These are phyloP conservation scores for Cladophialophora immunda DNA, from an alignment of 2,329 filamentous ascomycete species.

Conservation along the genomic window DNA sequence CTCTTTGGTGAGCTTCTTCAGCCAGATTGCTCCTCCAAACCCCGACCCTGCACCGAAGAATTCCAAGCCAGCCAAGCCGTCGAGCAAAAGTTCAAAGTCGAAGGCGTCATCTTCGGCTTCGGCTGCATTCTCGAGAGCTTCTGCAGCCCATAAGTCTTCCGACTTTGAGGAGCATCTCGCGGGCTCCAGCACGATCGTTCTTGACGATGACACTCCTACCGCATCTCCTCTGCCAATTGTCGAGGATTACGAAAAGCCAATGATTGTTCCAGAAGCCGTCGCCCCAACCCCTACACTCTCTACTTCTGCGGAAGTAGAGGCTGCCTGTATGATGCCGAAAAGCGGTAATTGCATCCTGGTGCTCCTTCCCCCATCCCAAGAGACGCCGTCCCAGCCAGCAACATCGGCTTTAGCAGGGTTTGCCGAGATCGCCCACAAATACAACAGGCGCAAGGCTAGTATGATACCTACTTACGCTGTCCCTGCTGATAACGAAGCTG, in stretches of 20 bases:
- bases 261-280: conserved; percentile 63
- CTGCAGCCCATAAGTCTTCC: conserved; percentile 60
- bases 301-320: conserved; percentile 69
- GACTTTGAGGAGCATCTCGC: conserved; percentile 58
- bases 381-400: conserved; percentile 53
- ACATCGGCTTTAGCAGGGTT: conserved; percentile 70
- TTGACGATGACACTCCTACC: conserved; percentile 60
- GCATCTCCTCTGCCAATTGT: conserved; percentile 63
- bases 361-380: conserved; percentile 67
- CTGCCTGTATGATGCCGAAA: conserved; percentile 77
- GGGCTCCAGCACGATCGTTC: conserved; percentile 59
- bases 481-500: conserved; percentile 67
- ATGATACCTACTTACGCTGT: conserved; percentile 87
- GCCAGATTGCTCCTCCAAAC: conserved; percentile 80
- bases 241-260: conserved; percentile 52
- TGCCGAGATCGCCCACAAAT: conserved; percentile 78
- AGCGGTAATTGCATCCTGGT: conserved; percentile 85
- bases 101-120: conserved; percentile 56
- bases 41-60: conserved; percentile 70
- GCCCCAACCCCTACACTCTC: conserved; percentile 73
- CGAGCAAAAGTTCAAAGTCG: conserved; percentile 45
- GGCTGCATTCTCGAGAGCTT: conserved; percentile 60
- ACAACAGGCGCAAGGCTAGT: conserved; percentile 70
- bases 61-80: conserved; percentile 44
- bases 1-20: conserved; percentile 81